phyloP scores from a whole-genome alignment of 768 basidiomycete species.

The Cystofilobasidium bisporidii region DNA sequence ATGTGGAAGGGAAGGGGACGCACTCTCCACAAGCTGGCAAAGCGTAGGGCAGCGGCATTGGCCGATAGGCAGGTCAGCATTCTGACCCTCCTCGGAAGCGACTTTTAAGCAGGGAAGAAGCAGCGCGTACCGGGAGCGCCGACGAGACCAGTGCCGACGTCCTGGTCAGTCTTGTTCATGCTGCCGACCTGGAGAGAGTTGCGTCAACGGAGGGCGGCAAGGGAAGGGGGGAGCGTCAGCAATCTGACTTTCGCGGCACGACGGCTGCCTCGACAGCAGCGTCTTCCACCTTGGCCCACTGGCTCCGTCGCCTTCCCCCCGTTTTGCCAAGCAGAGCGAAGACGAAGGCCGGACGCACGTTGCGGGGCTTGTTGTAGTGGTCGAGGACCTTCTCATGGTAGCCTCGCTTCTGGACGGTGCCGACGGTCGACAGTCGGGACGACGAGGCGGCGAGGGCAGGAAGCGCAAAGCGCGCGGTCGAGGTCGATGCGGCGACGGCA shows the following conservation, averaged over 20 bases:
- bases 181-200: slow-evolving; percentile 84
- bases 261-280: background rate
- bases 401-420: slow-evolving; percentile 44
- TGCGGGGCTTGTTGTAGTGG: slow-evolving; percentile 94
- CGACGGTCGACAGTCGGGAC: background rate
- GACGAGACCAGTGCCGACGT: slow-evolving; percentile 95
- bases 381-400: slow-evolving; percentile 89
- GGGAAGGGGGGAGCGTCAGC: slow-evolving; percentile 24
- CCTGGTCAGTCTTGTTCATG: slow-evolving; percentile 75
- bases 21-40: slow-evolving; percentile 67
- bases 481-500: background rate
- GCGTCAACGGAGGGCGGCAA: slow-evolving; percentile 47
- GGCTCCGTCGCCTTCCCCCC: no score
- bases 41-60: slow-evolving; percentile 6
- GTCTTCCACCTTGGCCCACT: no score
- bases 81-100: no score
- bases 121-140: slow-evolving; percentile 93
- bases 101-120: slow-evolving; percentile 32
- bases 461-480: background rate
- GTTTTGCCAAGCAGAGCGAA: no score
- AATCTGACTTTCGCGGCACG: no score
- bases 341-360: slow-evolving; percentile 51
- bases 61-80: no score
- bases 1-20: background rate
- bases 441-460: background rate